Base-by-base conservation (phyloP, 2,329 filamentous ascomycete genomes). In the Sporothrix luriei region DNA sequence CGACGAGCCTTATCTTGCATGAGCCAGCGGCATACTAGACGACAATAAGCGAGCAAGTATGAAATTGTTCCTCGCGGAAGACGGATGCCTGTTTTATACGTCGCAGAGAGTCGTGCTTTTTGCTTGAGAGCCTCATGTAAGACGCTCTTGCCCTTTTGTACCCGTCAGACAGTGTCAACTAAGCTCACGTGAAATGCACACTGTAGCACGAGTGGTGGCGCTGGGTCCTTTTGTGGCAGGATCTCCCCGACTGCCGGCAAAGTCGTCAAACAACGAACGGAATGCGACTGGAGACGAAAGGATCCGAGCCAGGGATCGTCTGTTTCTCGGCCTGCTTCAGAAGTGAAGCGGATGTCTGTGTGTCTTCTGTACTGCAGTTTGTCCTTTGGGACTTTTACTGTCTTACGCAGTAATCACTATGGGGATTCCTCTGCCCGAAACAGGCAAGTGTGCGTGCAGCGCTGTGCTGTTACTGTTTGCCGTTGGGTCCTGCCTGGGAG, bases 261-360 rank as follows among this genome's bases (percentile, higher is more conserved):
- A 51, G 13, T 26, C 14, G 29, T 43, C 57, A 33, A 62, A 62
- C 57, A 33, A 61, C 7, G 49, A 24, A 48, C 59, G 40, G 59
- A 64, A 64, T 64, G 59, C 59, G 59, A 64, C 59, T 65, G 46
- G 61, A 65, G 61, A 62, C 38, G 16, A 65, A 33, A 51, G 43
- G 61, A 65, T 65, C 61, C 43, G 61, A 49, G 61, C 61, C 61
- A 65, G 61, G 59, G 61, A 51, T 51, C 24, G 14, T 51, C 21
- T 62, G 57, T 62, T 62, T 62, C 57, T 62, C 57, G 21, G 57
- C 38, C 57, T 62, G 57, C 57, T 62, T 62, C 57, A 62, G 57
- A 21, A 46, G 24, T 62, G 57, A 62, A 46, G 57, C 57, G 1
- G 26, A 10, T 62, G 57, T 62, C 57, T 62, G 57, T 62, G 57